Evolutionary conservation across 2,329 filamentous ascomycete genomes (phyloP).

Genomic region (Alternaria triticina): DNA sequence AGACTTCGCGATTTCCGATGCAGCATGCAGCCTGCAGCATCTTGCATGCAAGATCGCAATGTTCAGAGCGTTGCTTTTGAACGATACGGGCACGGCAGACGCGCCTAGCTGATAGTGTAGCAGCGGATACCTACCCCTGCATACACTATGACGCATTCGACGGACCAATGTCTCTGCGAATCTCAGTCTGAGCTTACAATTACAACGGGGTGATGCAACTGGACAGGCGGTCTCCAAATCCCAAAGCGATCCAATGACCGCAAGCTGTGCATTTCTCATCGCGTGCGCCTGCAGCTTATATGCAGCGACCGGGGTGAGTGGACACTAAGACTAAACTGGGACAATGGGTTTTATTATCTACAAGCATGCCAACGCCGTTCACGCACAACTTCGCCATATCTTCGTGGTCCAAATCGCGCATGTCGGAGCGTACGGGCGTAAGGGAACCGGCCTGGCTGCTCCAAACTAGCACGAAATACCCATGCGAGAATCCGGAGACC

Average conservation of each 20-base stretch:
- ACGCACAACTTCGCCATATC: neutral
- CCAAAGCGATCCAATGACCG: conserved; percentile 14
- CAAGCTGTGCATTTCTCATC: conserved; percentile 3
- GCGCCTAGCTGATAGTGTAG: neutral
- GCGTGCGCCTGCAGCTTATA: conserved; percentile 20
- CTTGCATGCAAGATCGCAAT: neutral
- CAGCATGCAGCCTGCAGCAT: neutral
- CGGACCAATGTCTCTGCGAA: neutral
- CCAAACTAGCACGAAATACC: neutral
- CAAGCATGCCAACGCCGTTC: conserved; percentile 6
- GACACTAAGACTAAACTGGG: conserved; percentile 21
- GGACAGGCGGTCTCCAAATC: conserved; percentile 5
- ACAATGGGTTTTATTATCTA: conserved; percentile 21
- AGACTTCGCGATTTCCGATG: conserved; percentile 3
- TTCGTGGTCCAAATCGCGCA: neutral
- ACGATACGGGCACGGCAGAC: neutral
- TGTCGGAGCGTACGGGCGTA: neutral
- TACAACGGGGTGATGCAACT: conserved; percentile 8
- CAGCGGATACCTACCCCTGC: neutral
- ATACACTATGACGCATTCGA: neutral
- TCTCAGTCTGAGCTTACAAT: conserved; percentile 5
- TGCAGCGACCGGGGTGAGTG: conserved; percentile 7
- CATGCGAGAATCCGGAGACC: neutral
- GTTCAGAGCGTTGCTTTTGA: neutral
- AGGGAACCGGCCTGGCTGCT: neutral